Evolutionary conservation across 139 green algal species (phyloP).

Genomic region (Ettlia oleoabundans): DNA sequence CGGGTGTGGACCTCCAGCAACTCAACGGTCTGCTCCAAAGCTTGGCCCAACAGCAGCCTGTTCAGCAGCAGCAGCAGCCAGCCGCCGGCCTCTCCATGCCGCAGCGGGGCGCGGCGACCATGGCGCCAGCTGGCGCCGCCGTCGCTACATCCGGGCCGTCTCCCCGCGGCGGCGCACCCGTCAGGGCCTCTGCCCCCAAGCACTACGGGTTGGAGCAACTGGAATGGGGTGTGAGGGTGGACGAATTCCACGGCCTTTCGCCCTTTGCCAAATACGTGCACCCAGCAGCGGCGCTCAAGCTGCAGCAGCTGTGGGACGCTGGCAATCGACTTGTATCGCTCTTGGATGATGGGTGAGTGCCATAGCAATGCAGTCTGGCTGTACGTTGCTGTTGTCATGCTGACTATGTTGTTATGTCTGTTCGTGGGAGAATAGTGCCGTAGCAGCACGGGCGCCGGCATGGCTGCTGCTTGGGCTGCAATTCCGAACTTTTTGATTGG

Average conservation of each 20-base stretch:
- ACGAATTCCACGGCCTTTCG: conserved; percentile 69
- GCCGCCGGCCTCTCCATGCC: neutral
- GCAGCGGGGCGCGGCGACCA: neutral
- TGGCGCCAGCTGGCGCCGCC: neutral
- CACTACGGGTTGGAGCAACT: conserved; percentile 55
- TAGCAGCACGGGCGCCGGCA: too few relatives aligned
- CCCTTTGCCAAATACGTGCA: conserved; percentile 58
- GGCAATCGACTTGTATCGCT: conserved; percentile 65
- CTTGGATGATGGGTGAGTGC: conserved; percentile 61
- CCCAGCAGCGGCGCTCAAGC: conserved; percentile 52
- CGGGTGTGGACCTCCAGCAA: conserved; percentile 16
- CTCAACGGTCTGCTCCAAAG: conserved; percentile 3
- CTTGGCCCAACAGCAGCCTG: neutral
- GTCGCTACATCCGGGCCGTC: neutral
- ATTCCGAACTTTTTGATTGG: too few relatives aligned
- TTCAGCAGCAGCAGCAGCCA: neutral
- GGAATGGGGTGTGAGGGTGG: conserved; percentile 62
- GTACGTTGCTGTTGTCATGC: neutral
- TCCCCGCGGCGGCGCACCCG: too few relatives aligned
- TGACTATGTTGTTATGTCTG: neutral
- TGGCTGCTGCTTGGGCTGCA: neutral
- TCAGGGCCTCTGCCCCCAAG: too few relatives aligned
- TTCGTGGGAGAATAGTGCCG: too few relatives aligned
- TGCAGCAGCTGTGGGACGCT: conserved; percentile 72
- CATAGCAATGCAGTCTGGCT: neutral